Evolutionary conservation across 2,329 filamentous ascomycete species (phyloP), one percentile per base, ranked within the genome.

Genomic region (Bipolaris sorokiniana): DNA sequence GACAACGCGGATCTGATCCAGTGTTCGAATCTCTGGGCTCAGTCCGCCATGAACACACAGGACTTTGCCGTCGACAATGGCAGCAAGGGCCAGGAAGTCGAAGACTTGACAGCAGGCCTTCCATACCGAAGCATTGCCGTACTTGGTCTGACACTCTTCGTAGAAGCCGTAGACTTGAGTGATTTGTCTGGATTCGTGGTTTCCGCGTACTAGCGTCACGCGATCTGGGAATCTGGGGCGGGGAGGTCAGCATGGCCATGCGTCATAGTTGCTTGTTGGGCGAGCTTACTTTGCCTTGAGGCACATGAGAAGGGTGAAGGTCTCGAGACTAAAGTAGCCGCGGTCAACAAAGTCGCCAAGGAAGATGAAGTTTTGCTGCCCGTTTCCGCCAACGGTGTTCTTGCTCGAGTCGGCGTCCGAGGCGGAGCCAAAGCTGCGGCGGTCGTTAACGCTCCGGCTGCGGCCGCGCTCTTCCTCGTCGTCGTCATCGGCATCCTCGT

Each of bases 101-200:
- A 99, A 99, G 52, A 99, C 89, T 78, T 99, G 94, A 75, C 93
- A 97, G 78, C 97, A 99, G 77, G 92, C 97, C 83, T 97, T 97
- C 95, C 95, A 99, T 63, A 99, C 95, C 70, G 97, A 98, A 62
- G 95, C 94, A 75, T 97, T 98, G 78, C 95, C 95, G 77, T 99
- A 99, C 82, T 99, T 99, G 77, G 93, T 91, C 70, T 98, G 87
- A 77, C 95, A 99, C 79, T 99, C 95, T 78, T 98, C 95, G 82
- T 99, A 99, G 82, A 99, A 99, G 62, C 95, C 95, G 77, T 99
- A 99, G 58, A 99, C 95, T 79, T 98, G 94, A 44, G 95, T 99
- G 78, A 99, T 99, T 81, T 99, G 95, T 71, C 95, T 90, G 64
- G 93, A 97, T 81, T 99, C 95, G 85, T 99, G 95, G 81, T 99